These are phyloP conservation scores for Annulohypoxylon moriforme DNA, from an alignment of 495 filamentous ascomycete species.

Conservation along the genomic window DNA sequence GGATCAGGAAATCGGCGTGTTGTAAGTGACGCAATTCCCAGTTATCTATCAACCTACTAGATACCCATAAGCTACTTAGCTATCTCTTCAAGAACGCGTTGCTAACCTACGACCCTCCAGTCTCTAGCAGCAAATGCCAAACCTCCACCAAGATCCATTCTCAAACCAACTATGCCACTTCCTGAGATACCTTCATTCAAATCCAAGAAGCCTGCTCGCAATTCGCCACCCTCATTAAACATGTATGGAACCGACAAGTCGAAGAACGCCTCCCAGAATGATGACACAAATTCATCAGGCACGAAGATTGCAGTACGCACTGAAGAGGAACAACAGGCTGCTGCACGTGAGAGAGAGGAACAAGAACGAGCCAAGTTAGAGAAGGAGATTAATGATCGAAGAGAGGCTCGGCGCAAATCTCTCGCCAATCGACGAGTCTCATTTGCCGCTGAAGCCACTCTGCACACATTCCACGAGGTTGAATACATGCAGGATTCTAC, in stretches of 20 bases:
- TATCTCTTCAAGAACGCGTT: slow-evolving; percentile 5
- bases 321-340: slow-evolving; percentile 85
- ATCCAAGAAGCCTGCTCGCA: slow-evolving; percentile 51
- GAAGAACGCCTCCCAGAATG: slow-evolving; percentile 63
- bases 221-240: slow-evolving; percentile 30
- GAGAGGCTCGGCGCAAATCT: slow-evolving; percentile 90
- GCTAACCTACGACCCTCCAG: slow-evolving; percentile 45
- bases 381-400: slow-evolving; percentile 75
- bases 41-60: not conserved
- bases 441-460: slow-evolving; percentile 95
- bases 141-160: slow-evolving; percentile 76
- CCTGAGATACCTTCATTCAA: slow-evolving; percentile 67
- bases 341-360: slow-evolving; percentile 77
- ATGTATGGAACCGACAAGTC: slow-evolving; percentile 56
- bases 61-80: not conserved
- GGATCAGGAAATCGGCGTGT: slow-evolving; percentile 83
- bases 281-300: slow-evolving; percentile 49
- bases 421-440: slow-evolving; percentile 94
- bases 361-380: slow-evolving; percentile 73
- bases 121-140: slow-evolving; percentile 59
- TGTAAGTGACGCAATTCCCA: slow-evolving; percentile 60
- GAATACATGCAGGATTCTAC: slow-evolving; percentile 90
- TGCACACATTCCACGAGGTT: slow-evolving; percentile 97
- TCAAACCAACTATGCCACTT: slow-evolving; percentile 83
- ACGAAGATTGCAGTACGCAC: slow-evolving; percentile 67